Conservation (phyloP, 2,329 filamentous ascomycete genomes). For the Sarocladiaceae sp. region DNA sequence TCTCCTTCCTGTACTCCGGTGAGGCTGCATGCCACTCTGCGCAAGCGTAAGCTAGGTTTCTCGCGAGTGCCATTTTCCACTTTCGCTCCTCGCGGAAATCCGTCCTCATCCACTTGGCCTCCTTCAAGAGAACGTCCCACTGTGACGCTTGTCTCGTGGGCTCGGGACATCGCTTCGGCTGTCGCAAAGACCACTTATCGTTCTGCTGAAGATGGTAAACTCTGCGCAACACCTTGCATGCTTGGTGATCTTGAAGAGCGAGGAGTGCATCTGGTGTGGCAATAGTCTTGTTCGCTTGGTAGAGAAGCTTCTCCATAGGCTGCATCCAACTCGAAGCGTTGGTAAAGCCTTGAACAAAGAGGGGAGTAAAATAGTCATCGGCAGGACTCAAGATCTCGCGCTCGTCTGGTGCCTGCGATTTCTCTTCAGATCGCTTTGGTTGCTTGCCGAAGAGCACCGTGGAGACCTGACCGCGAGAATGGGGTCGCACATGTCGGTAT, state of each 20-base stretch:
- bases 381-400: conserved; percentile 38
- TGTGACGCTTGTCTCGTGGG: conserved; percentile 71
- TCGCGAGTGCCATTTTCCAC: conserved; percentile 81
- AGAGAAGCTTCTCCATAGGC: conserved; percentile 63
- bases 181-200: conserved; percentile 87
- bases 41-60: conserved; percentile 74
- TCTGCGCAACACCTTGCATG: conserved; percentile 75
- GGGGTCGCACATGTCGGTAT: conserved; percentile 13
- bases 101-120: conserved; percentile 97
- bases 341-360: conserved; percentile 54
- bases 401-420: conserved; percentile 30
- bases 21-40: conserved; percentile 70
- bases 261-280: conserved; percentile 80
- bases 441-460: conserved; percentile 75
- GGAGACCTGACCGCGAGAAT: conserved; percentile 57
- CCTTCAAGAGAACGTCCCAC: conserved; percentile 78
- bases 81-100: conserved; percentile 92
- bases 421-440: conserved; percentile 41
- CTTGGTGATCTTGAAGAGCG: conserved; percentile 77
- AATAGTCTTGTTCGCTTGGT: conserved; percentile 81
- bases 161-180: conserved; percentile 78
- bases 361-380: conserved; percentile 59
- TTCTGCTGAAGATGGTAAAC: conserved; percentile 88
- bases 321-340: conserved; percentile 52
- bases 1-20: conserved; percentile 52